Percentiles rank a stretch among this genome's conserved stretches.
Conservation (phyloP, 345 rosid genomes). For the Euphorbia pulcherrima region DNA sequence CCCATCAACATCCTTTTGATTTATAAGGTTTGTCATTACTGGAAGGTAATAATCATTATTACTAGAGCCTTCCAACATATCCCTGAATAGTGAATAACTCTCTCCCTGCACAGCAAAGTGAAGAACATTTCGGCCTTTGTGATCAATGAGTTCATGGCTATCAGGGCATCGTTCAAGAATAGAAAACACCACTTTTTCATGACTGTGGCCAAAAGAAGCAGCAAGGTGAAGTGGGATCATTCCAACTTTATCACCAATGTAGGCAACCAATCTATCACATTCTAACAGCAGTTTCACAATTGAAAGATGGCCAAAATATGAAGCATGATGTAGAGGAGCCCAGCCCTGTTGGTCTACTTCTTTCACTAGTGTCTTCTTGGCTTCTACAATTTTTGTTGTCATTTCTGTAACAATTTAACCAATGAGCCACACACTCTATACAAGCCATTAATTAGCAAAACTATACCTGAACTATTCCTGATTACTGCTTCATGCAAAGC, state of each 20-base stretch:
- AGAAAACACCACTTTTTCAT: neutral
- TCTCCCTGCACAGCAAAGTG: constrained; percentile 13
- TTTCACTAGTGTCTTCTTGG: neutral
- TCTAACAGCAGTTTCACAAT: constrained; percentile 5
- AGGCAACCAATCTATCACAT: neutral
- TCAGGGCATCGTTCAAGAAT: constrained; percentile 1
- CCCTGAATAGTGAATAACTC: neutral
- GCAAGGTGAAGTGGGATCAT: constrained; percentile 15
- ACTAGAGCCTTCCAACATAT: neutral
- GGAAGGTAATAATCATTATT: neutral
- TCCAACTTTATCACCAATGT: neutral
- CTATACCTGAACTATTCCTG: neutral
- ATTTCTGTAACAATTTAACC: neutral
- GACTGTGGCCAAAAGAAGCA: neutral
- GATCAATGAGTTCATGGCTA: constrained; percentile 17
- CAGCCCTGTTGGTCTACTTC: constrained; percentile 20
- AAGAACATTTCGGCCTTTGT: constrained; percentile 11
- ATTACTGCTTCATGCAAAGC: constrained; percentile 16
- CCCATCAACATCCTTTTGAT: constrained; percentile 14
- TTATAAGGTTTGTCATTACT: constrained; percentile 1
- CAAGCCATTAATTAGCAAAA: neutral
- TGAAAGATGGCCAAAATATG: neutral
- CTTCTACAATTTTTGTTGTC: constrained; percentile 10
- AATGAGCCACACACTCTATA: neutral
- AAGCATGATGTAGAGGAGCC: constrained; percentile 25